phyloP scores from a whole-genome alignment of 2,329 filamentous ascomycete species.

The Lasiodiplodia hormozganensis region DNA sequence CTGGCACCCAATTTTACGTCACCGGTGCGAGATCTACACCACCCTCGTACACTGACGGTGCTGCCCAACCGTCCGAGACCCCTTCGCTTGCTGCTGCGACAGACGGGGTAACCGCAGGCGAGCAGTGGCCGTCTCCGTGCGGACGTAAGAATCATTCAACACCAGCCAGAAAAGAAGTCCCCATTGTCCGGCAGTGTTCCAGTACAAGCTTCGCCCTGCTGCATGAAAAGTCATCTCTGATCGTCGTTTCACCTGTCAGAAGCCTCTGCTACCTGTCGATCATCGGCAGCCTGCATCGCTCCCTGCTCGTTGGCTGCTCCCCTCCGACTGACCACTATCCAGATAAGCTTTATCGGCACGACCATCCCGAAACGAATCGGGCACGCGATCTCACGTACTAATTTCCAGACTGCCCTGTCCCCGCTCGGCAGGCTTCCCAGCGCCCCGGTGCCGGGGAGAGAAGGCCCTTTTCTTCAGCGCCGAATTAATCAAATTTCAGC shows the following conservation, averaged over 20 bases:
- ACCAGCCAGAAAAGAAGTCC: not conserved
- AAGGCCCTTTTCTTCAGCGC: slow-evolving; percentile 15
- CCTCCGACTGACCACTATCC: not conserved
- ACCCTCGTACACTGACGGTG: not conserved
- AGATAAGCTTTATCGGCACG: slow-evolving; percentile 24
- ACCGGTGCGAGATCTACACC: slow-evolving; percentile 8
- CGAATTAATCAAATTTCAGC: not conserved
- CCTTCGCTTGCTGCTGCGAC: not conserved
- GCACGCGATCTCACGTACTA: slow-evolving; percentile 1
- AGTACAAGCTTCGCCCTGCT: not conserved
- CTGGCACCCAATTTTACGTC: slow-evolving; percentile 11
- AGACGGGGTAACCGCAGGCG: not conserved
- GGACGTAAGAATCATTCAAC: not conserved
- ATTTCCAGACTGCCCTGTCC: not conserved
- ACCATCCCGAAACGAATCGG: slow-evolving; percentile 15
- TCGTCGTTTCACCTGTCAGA: slow-evolving; percentile 3
- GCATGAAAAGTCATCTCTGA: slow-evolving; percentile 4
- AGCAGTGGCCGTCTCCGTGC: not conserved
- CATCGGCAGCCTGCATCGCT: not conserved
- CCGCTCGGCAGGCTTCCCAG: slow-evolving; percentile 1
- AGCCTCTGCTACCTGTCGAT: slow-evolving; percentile 1
- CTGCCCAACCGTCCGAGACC: slow-evolving; percentile 7
- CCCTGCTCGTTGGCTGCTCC: not conserved
- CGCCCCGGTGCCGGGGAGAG: slow-evolving; percentile 4
- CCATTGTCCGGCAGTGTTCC: not conserved